phyloP scores from a whole-genome alignment of 2,329 filamentous ascomycete genomes.

The Acephala macrosclerotiorum region DNA sequence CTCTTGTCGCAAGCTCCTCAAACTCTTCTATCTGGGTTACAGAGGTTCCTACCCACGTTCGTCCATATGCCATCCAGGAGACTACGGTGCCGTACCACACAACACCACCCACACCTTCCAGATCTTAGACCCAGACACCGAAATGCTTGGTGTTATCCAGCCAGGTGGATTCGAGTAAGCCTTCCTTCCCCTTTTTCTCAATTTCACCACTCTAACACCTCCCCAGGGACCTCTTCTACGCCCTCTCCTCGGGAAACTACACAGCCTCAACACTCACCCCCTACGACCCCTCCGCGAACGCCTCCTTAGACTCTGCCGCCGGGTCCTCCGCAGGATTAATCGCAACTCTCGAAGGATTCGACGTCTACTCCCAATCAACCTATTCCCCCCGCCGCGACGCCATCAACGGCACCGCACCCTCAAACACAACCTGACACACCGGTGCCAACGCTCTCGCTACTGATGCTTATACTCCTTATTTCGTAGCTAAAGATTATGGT shows the following conservation, averaged over 20 bases:
- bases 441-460: conserved; percentile 46
- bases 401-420: conserved; percentile 50
- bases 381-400: conserved; percentile 50
- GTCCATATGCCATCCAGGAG: conserved; percentile 46
- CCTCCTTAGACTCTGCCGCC: conserved; percentile 9
- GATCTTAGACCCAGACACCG: conserved; percentile 54
- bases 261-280: conserved; percentile 46
- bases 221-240: conserved; percentile 49
- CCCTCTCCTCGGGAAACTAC: conserved; percentile 46
- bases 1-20: conserved; percentile 13
- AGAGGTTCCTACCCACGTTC: conserved; percentile 32
- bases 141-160: conserved; percentile 53
- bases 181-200: background rate
- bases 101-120: conserved; percentile 58
- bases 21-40: conserved; percentile 33
- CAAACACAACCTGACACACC: conserved; percentile 48
- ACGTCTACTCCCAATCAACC: conserved; percentile 52
- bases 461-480: conserved; percentile 47
- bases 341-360: conserved; percentile 48
- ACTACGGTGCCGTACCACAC: conserved; percentile 53
- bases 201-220: background rate
- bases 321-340: conserved; percentile 42
- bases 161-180: conserved; percentile 56
- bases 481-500: conserved; percentile 54
- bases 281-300: conserved; percentile 44